Base-by-base conservation (phyloP, 2,329 filamentous ascomycete genomes). In the Neocucurbitaria cava region DNA sequence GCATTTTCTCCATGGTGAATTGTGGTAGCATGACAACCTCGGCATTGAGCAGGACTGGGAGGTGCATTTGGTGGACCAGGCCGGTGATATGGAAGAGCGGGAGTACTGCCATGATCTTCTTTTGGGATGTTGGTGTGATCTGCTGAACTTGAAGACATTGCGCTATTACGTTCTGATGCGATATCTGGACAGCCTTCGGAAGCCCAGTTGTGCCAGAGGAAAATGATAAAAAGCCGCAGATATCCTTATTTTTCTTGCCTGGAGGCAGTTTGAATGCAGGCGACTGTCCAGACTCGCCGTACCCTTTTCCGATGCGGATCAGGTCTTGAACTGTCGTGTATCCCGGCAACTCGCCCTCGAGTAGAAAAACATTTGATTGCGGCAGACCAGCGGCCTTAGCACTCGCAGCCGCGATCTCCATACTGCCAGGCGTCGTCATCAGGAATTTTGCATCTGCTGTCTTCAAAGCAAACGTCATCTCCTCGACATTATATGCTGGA, bases 401-500 rank as follows among this genome's bases (percentile, higher is more conserved):
- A 15, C 84, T 83, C 15, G 78, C 77, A 9, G 77, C 71, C 1
- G 85, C 85, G 31, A 87, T 81, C 4, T 83, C 77, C 72, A 87
- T 81, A 15, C 79, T 82, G 15, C 80, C 78, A 0, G 81, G 79
- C 2, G 84, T 78, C 0, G 85, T 87, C 72, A 88, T 81, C 9
- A 88, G 65, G 54, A 85, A 84, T 58, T 82, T 86, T 2, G 84
- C 82, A 30, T 83, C 76, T 0, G 80, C 83, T 1, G 80, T 86
- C 61, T 83, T 81, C 2, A 89, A 74, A 1, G 85, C 86, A 69
- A 88, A 88, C 1, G 81, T 83, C 84, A 89, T 88, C 62, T 90
- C 87, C 45, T 89, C 87, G 15, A 85, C 78, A 51, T 85, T 88
- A 71, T 89, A 89, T 0, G 86, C 87, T 0, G 87, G 87, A 15